Base-by-base conservation (phyloP, 139 green algal genomes). In the Nannochloris sp. region DNA sequence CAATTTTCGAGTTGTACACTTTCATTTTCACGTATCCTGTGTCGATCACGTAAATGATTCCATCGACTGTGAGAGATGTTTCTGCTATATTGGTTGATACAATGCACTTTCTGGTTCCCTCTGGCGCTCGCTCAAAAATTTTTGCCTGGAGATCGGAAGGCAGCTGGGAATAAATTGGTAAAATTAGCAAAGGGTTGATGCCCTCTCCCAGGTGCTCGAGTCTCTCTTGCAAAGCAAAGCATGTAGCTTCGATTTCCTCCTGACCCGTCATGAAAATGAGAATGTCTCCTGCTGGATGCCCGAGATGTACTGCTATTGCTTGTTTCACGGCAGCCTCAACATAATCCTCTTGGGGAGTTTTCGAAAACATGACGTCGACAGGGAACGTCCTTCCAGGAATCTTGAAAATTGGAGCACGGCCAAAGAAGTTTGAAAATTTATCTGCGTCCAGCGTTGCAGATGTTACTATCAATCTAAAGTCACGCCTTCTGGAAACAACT, bases 221-320 rank as follows among this genome's bases (percentile, higher is more conserved):
- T 37, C 85, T 73, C 72, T 93, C 86, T 75, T 81, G 50, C 48
- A 71, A 31, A 5, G 56, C 19, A 60, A 91, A 96, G 78, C 90
- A 97, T 2, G 85, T 92, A 9, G 85, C 81, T 76, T 98, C 92
- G 67, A 98, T 98, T 71, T 98, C 92, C 64, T 98, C 92, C 75
- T 92, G 86, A 21, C 83, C 86, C 4, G 93, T 99, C 87, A 99
- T 94, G 85, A 99, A 99, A 66, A 97, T 93, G 31, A 99, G 86
- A 76, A 99, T 96, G 78, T 99, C 93, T 2, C 76, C 71, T 1
- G 61, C 59, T 15, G 83, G 74, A 71, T 96, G 85, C 2, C 85
- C 78, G 50, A 97, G 69, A 80, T 98, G 92, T 66, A 97, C 93
- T 25, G 89, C 87, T 29, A 97, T 66, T 0, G 88, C 89, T 74